Evolutionary conservation across 2,329 filamentous ascomycete species (phyloP), one percentile per base, ranked within the genome.

Genomic region (Helotiales sp.): DNA sequence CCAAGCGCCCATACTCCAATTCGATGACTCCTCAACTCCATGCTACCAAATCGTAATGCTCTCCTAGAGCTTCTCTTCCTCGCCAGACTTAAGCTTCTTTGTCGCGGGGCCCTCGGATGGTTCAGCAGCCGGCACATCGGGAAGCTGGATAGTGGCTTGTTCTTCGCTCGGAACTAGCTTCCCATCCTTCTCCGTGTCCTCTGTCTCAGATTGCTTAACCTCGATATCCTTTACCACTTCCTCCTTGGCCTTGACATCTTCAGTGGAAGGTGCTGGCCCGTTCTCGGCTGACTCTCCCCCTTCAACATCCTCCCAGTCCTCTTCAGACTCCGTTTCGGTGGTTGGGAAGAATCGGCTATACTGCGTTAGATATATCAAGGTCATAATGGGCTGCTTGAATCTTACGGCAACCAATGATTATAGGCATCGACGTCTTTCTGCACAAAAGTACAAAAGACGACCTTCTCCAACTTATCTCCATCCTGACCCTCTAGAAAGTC

Each of bases 381-480:
- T n/a, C 9, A 15, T 27, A 19, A 13, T 9, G 10, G 10, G 12
- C n/a, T 15, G 12, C 7, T 24, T 24, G 8, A 17, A 19, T 83
- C 89, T 79, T 74, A 96, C 92, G 93, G 90, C 10, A 96, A 73
- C 33, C 79, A 75, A 24, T 81, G 22, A 52, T 86, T 79, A 71
- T 98, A 98, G 0, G 89, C 87, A 36, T 76, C 73, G 58, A 89
- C 84, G 67, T 98, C 93, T 74, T 93, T 93, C 53, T 78, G 72
- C 70, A 89, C 79, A 72, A 96, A 97, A 15, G 87, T 90, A 69
- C 93, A 93, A 75, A 98, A 96, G 17, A 96, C 80, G 12, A 98
- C 83, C 65, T 85, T 83, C 44, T 91, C 83, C 29, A 97, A 72
- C 66, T 79, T 81, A 22, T 69, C 57, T 1, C 77, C 78, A 12